phyloP scores from a whole-genome alignment of 192 early-diverging fungal genomes.

The Oehlia diaphana region DNA sequence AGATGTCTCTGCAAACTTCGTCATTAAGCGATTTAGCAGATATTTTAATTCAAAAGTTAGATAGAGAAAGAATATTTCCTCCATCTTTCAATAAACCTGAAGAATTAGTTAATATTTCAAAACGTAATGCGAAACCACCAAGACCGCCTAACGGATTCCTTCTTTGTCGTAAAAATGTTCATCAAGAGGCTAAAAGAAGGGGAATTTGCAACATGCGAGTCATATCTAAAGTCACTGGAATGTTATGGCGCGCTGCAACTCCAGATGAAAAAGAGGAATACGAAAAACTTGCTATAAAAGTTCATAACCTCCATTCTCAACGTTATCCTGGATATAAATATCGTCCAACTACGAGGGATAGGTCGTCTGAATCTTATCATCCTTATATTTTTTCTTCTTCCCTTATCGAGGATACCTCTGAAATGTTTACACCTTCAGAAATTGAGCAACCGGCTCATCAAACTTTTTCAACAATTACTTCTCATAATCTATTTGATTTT shows the following conservation, averaged over 20 bases:
- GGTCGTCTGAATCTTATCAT: no score
- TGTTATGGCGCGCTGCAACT: not conserved
- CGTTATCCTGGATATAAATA: no score
- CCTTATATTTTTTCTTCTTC: no score
- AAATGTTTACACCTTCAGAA: no score
- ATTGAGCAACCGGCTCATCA: no score
- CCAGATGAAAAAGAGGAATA: constrained; percentile 6
- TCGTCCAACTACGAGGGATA: no score
- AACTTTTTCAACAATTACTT: no score
- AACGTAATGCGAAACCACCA: not conserved
- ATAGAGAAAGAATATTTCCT: not conserved
- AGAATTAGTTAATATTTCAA: not conserved
- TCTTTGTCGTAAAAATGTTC: constrained; percentile 19
- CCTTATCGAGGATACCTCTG: no score
- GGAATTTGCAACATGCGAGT: not conserved
- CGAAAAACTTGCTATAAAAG: not conserved
- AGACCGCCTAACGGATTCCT: constrained; percentile 2
- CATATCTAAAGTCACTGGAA: not conserved
- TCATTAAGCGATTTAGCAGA: not conserved
- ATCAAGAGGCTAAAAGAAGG: not conserved
- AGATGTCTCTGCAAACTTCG: no score
- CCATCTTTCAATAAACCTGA: not conserved
- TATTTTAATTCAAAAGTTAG: not conserved
- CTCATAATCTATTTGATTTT: no score
- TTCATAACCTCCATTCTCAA: no score